phyloP scores from a whole-genome alignment of 805 yeast genomes.

The Cyberlindnera galapagoensis region DNA sequence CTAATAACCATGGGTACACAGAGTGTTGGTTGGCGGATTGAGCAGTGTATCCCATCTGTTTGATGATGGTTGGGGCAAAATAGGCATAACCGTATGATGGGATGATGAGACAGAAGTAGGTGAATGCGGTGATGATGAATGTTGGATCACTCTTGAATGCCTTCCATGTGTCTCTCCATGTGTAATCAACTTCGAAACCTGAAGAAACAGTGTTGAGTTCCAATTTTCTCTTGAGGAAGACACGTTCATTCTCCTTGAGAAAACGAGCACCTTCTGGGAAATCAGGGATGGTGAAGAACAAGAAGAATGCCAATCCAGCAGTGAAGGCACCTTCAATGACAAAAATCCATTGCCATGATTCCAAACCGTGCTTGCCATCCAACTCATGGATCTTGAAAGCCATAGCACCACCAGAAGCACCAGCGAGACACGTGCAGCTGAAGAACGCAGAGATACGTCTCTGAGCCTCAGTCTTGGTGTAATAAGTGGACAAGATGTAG shows the following conservation, averaged over 20 bases:
- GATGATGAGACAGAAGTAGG: constrained; percentile 33
- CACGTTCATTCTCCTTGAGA: constrained; percentile 33
- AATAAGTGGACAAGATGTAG: constrained; percentile 41
- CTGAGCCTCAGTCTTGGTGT: constrained; percentile 42
- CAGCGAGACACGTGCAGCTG: constrained; percentile 46
- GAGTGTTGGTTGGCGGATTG: constrained; percentile 74
- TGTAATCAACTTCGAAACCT: constrained; percentile 28
- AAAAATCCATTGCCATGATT: constrained; percentile 46
- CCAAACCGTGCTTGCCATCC: constrained; percentile 37
- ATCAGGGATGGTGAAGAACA: constrained; percentile 36
- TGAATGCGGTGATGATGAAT: constrained; percentile 31
- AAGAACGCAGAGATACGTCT: constrained; percentile 42
- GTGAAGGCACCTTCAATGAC: constrained; percentile 45
- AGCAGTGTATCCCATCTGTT: constrained; percentile 47
- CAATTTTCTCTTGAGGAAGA: constrained; percentile 30
- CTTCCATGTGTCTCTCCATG: constrained; percentile 31
- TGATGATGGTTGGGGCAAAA: constrained; percentile 35
- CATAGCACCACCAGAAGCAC: constrained; percentile 52
- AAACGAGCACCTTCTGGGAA: constrained; percentile 35
- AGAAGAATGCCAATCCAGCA: constrained; percentile 31
- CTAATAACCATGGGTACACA: constrained; percentile 78
- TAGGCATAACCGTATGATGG: constrained; percentile 39
- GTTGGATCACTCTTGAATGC: constrained; percentile 47
- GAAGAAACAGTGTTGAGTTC: constrained; percentile 33
- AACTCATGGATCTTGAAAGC: constrained; percentile 38